Evolutionary conservation across 176 grass and related monocot species (phyloP).

Genomic region (Ampelocalamus luodianensis): DNA sequence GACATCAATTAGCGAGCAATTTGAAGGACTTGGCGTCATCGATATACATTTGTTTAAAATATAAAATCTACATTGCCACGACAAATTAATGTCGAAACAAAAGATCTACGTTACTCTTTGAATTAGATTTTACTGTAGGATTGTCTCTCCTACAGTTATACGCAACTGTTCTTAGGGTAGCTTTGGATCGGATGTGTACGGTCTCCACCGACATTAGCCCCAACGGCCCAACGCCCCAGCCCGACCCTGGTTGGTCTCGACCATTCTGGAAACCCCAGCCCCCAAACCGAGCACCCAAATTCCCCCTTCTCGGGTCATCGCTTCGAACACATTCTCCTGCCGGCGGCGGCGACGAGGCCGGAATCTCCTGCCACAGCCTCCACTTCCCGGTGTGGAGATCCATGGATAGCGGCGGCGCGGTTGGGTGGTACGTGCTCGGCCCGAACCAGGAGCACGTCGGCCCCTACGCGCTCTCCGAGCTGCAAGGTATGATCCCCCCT

Average conservation of each 20-base stretch:
- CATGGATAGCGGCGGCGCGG: constrained; percentile 60
- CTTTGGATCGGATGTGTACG: no score
- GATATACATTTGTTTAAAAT: no score
- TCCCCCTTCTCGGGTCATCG: neutral
- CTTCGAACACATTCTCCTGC: neutral
- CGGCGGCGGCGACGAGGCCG: neutral
- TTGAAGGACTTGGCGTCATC: no score
- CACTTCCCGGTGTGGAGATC: neutral
- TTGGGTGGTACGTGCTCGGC: constrained; percentile 88
- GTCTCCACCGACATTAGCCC: no score
- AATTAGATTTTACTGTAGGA: no score
- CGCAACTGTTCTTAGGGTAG: neutral
- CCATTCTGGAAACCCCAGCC: constrained; percentile 37
- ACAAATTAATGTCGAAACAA: no score
- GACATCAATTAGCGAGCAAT: no score
- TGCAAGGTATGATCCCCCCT: constrained; percentile 53
- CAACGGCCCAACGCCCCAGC: neutral
- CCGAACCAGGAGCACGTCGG: constrained; percentile 80
- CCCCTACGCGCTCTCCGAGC: constrained; percentile 76
- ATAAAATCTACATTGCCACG: no score
- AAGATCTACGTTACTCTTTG: no score
- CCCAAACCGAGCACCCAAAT: neutral
- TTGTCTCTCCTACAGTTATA: no score
- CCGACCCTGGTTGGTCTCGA: constrained; percentile 30
- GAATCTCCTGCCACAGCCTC: neutral